A percentile compares a stretch with the other conserved stretches of the same genome.
These are phyloP conservation scores for Penicillium sp. DNA, from an alignment of 2,329 filamentous ascomycete species.

Conservation along the genomic window DNA sequence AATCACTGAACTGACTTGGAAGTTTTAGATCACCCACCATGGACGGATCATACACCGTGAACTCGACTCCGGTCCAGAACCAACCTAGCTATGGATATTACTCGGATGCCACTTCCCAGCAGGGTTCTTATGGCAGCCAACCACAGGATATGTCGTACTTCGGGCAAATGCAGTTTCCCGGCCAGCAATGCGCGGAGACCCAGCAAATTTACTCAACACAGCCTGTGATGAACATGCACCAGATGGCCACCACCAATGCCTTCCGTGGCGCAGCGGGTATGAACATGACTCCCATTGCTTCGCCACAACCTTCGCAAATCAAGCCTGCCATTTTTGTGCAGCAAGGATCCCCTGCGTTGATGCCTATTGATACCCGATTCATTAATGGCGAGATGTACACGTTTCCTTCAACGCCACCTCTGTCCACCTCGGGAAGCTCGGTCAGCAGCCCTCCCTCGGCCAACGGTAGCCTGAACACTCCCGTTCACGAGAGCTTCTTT, in stretches of 20 bases:
- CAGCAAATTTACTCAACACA: constrained; percentile 36
- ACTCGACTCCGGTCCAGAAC: constrained; percentile 52
- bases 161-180: constrained; percentile 31
- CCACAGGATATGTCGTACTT: constrained; percentile 48
- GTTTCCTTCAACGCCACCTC: constrained; percentile 78
- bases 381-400: constrained; percentile 58
- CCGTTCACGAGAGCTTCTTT: constrained; percentile 73
- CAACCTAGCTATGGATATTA: constrained; percentile 84
- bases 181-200: constrained; percentile 12
- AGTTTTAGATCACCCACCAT: constrained; percentile 41
- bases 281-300: constrained; percentile 62
- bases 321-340: constrained; percentile 67
- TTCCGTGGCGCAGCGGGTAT: constrained; percentile 32
- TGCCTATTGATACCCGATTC: constrained; percentile 70
- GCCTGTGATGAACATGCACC: constrained; percentile 42
- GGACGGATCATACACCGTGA: constrained; percentile 57
- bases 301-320: constrained; percentile 65
- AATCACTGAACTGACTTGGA: background rate
- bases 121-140: constrained; percentile 67
- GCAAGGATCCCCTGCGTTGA: constrained; percentile 48
- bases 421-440: constrained; percentile 77
- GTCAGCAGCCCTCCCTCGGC: constrained; percentile 77
- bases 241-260: constrained; percentile 38
- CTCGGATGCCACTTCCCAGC: constrained; percentile 66
- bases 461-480: constrained; percentile 73